Base-by-base conservation (phyloP, 208 protist species). In the Leptomonas seymouri region DNA sequence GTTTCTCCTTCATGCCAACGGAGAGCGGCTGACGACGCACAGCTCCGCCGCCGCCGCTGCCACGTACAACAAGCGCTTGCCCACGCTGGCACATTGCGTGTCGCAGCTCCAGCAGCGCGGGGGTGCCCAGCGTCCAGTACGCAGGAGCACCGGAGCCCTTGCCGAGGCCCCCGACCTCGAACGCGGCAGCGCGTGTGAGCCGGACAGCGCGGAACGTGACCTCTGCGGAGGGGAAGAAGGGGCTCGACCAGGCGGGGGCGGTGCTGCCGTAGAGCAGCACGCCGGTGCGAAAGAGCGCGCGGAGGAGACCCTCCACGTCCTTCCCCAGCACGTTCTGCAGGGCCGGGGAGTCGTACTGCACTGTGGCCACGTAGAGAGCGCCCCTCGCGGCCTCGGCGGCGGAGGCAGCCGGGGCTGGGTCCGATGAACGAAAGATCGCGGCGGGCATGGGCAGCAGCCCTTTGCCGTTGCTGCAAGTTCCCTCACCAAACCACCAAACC, bases 381-480 rank as follows among this genome's bases (percentile, higher is more conserved):
- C 80, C 80, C 56, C 30, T 71, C 36, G 60, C 58, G 18, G 60
- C 41, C 15, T n/a, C n/a, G n/a, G n/a, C n/a, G n/a, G n/a, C n/a
- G n/a, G n/a, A n/a, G n/a, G n/a, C n/a, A n/a, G 65, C 25, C 20
- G 15, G 23, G 6, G 51, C n/a, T 16, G 45, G 23, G 1, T 44
- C 4, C 0, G 30, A 48, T 7, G 59, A 42, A 15, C 61, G 57
- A 25, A 57, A 67, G 18, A 53, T 46, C 4, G 62, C 61, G 2
- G 44, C 31, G 8, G 63, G 71, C 44, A 88, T 71, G 20, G 50
- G 65, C 46, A 94, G 63, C 56, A 94, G 60, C 16, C 86, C 89
- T 57, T 83, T 85, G 31, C 89, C 89, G 67, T 94, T 94, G 34
- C 71, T 88, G 70, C 84, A 89, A 12, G 80, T 92, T 9, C 84